phyloP scores from a whole-genome alignment of 2,329 filamentous ascomycete species.

The Chaetomium olivaceum region DNA sequence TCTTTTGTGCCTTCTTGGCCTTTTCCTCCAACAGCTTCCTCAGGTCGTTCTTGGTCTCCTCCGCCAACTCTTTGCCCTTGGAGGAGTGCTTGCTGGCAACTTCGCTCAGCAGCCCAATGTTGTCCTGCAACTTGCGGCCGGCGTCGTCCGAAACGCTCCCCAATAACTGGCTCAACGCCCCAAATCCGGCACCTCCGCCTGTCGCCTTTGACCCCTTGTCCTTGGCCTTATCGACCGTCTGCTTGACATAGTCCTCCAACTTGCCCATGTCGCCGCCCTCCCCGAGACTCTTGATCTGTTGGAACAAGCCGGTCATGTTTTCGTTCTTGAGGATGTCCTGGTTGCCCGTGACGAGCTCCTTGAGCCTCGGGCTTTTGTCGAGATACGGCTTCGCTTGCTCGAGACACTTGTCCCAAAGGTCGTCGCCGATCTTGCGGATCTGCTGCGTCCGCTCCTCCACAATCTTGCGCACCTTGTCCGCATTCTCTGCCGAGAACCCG shows the following conservation, averaged over 20 bases:
- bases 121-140: slow-evolving; percentile 63
- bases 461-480: slow-evolving; percentile 60
- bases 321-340: slow-evolving; percentile 66
- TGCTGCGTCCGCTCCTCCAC: slow-evolving; percentile 70
- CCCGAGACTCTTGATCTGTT: slow-evolving; percentile 61
- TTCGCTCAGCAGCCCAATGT: slow-evolving; percentile 64
- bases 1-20: slow-evolving; percentile 57
- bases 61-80: slow-evolving; percentile 68
- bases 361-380: slow-evolving; percentile 75
- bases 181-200: slow-evolving; percentile 36
- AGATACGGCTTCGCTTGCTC: slow-evolving; percentile 71
- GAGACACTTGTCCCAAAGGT: slow-evolving; percentile 70
- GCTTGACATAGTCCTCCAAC: slow-evolving; percentile 62
- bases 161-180: slow-evolving; percentile 62
- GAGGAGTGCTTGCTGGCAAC: slow-evolving; percentile 67
- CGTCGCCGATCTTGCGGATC: slow-evolving; percentile 66
- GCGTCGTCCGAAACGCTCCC: slow-evolving; percentile 58
- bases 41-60: slow-evolving; percentile 68
- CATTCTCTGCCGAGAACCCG: slow-evolving; percentile 56
- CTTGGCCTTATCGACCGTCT: slow-evolving; percentile 61
- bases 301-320: slow-evolving; percentile 63
- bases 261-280: slow-evolving; percentile 61
- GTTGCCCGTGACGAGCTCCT: slow-evolving; percentile 72
- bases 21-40: slow-evolving; percentile 64
- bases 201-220: slow-evolving; percentile 37